Percentiles rank a stretch among this genome's conserved stretches.
Evolutionary conservation across 805 yeast species (phyloP).

Genomic region (Ogataea methylovora): DNA sequence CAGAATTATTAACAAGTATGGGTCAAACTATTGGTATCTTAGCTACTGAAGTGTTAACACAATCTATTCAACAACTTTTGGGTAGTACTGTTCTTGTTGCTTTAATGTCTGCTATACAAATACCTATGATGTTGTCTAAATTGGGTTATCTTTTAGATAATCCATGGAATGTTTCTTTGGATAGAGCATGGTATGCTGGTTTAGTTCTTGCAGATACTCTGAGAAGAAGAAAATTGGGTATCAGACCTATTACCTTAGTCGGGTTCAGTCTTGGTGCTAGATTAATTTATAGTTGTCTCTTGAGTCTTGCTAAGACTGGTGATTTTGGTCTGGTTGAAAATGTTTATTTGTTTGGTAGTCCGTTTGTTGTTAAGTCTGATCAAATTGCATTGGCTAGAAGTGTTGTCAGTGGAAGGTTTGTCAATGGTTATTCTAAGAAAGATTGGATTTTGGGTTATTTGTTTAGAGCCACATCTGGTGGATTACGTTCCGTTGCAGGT

Average conservation of each 20-base stretch:
- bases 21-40: constrained; percentile 93
- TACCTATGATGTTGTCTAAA: constrained; percentile 88
- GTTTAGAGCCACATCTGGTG: constrained; percentile 94
- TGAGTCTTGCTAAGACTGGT: constrained; percentile 78
- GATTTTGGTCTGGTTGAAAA: constrained; percentile 87
- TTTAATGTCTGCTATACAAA: constrained; percentile 85
- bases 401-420: constrained; percentile 82
- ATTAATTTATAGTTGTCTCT: constrained; percentile 80
- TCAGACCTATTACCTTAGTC: constrained; percentile 82
- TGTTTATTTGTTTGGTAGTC: constrained; percentile 83
- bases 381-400: constrained; percentile 73
- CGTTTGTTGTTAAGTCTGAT: constrained; percentile 71
- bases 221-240: constrained; percentile 81
- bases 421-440: constrained; percentile 84
- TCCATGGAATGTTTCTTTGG: constrained; percentile 97
- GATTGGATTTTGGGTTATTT: constrained; percentile 96
- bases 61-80: constrained; percentile 88
- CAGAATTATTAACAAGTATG: constrained; percentile 90
- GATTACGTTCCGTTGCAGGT: constrained; percentile 86
- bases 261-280: constrained; percentile 95
- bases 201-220: constrained; percentile 84
- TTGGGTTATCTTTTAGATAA: constrained; percentile 85
- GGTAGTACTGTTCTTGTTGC: constrained; percentile 89
- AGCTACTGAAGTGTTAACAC: constrained; percentile 89
- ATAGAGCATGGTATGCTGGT: constrained; percentile 97